Evolutionary conservation across 352 stramenopile species (phyloP), one percentile per base, ranked within the genome.

Genomic region (Pythium apleroticum): DNA sequence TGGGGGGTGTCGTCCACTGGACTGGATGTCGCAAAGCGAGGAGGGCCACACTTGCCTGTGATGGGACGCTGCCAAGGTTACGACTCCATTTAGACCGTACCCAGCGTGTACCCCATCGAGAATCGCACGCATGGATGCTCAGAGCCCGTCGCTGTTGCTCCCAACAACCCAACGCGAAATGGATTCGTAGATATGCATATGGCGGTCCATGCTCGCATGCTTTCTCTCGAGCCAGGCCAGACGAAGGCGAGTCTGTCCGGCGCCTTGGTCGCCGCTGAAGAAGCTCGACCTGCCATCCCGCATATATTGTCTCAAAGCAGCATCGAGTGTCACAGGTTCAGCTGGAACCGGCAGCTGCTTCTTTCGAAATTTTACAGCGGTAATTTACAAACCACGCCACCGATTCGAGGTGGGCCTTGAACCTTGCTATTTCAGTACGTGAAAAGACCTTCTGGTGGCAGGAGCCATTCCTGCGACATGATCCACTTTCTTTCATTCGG

Each of bases 321-420:
- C 14, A 50, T 50, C 15, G n/a, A 27, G 17, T 15, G 3, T 28
- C 6, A 50, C n/a, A 50, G 43, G 43, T 50, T 28, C 10, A 4
- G 4, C 39, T 19, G 11, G 30, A 19, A 12, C 8, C 33, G 9
- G 33, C 33, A 41, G 33, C 19, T 50, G 43, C 43, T 50, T 50
- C 43, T 50, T 50, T 50, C 43, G 43, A 50, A 50, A 50, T 50
- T 50, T 50, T 50, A 50, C 43, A 50, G n/a, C 43, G n/a, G 43
- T 50, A 50, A 50, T 50, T 50, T 50, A 50, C 43, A 50, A 17
- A 15, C n/a, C 10, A 4, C 7, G 20, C 43, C 43, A 50, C 43
- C 43, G n/a, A 27, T n/a, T 50, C 17, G 5, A 17, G n/a, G 12
- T 12, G n/a, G 5, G 4, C 7, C n/a, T 50, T 2, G 43, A 27